Percentiles rank a stretch among this genome's conserved stretches.
Conservation (phyloP, 768 basidiomycete species). For the Pulveroboletus sp. region DNA sequence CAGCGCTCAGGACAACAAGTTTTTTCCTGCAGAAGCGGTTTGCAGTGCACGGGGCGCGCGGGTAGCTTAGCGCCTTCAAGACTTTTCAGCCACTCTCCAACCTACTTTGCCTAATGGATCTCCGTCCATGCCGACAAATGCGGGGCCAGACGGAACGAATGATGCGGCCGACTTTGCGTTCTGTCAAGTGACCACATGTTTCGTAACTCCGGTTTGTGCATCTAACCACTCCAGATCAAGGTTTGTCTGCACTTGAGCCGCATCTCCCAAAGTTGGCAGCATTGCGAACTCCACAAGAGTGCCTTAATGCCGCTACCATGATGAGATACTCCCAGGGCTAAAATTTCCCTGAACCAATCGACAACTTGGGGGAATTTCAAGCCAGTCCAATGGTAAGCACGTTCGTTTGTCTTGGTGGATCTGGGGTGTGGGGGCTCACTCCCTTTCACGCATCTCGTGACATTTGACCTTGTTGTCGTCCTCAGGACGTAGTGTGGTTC, state of each 20-base stretch:
- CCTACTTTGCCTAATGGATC: not conserved
- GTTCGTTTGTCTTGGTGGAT: conserved; percentile 6
- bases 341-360: not conserved
- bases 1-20: too few species aligned
- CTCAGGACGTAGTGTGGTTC: not conserved
- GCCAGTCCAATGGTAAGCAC: not conserved
- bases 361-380: not conserved
- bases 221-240: not conserved
- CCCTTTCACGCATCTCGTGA: not conserved
- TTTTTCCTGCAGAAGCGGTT: too few species aligned
- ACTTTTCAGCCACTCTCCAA: not conserved
- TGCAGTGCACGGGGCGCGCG: too few species aligned
- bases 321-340: not conserved
- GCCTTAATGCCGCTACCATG: not conserved
- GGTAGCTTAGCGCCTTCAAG: too few species aligned
- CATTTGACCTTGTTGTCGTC: not conserved
- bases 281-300: not conserved
- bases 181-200: not conserved
- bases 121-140: not conserved
- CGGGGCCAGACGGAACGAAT: not conserved
- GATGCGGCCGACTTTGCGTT: not conserved
- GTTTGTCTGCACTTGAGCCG: too few species aligned
- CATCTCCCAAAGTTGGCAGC: too few species aligned
- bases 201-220: not conserved
- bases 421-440: not conserved